phyloP scores from a whole-genome alignment of 768 basidiomycete genomes.

The Trametopsis cervina region DNA sequence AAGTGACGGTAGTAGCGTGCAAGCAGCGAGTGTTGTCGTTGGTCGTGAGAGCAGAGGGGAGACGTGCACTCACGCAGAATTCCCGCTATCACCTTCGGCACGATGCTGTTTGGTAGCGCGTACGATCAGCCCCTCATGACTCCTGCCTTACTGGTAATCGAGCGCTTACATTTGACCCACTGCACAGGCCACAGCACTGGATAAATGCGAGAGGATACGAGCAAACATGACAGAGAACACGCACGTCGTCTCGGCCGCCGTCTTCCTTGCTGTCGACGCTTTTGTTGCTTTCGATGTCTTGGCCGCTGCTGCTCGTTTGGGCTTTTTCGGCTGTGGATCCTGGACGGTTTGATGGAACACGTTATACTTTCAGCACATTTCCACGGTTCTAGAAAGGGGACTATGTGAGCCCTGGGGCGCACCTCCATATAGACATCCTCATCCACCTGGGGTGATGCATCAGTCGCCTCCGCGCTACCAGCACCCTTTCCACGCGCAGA shows the following conservation, averaged over 20 bases:
- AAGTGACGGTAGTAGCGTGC: background rate
- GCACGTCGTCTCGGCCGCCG: slow-evolving; percentile 4
- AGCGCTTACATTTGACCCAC: slow-evolving; percentile 11
- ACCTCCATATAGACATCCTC: background rate
- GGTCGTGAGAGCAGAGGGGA: background rate
- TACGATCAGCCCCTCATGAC: slow-evolving; percentile 1
- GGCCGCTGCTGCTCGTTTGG: slow-evolving; percentile 21
- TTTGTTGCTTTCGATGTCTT: slow-evolving; percentile 38
- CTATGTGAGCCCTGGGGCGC: too few species aligned
- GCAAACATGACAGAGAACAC: background rate
- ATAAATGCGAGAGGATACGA: slow-evolving; percentile 8
- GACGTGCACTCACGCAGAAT: slow-evolving; percentile 3
- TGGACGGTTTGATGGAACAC: too few species aligned
- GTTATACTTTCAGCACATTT: too few species aligned
- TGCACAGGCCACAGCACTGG: too few species aligned
- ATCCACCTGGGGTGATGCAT: background rate
- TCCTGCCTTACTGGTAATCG: background rate
- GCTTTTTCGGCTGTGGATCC: slow-evolving; percentile 10
- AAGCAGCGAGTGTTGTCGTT: background rate
- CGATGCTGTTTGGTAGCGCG: background rate
- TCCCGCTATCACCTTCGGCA: slow-evolving; percentile 4
- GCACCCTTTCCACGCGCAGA: slow-evolving; percentile 15
- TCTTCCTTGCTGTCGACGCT: slow-evolving; percentile 5
- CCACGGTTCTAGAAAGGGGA: too few species aligned
- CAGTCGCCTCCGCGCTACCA: background rate